Evolutionary conservation across 768 basidiomycete genomes (phyloP).

Genomic region (Lanmaoa rubissima): DNA sequence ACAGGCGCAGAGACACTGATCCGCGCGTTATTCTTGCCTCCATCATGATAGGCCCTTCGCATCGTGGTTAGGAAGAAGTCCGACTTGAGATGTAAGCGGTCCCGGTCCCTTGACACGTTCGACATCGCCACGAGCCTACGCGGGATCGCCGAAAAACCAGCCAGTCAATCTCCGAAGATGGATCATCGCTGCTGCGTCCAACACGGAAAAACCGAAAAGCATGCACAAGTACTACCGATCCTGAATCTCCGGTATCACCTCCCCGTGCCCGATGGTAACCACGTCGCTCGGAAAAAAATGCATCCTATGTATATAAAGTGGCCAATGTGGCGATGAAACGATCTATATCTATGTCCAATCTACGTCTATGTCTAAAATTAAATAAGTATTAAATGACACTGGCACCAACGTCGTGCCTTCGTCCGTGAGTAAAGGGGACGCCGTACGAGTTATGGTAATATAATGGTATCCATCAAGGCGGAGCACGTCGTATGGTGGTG

Average conservation of each 20-base stretch:
- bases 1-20: too few species aligned
- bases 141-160: too few species aligned
- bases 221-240: too few species aligned
- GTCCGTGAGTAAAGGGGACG: neutral
- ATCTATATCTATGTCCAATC: neutral
- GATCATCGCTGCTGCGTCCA: too few species aligned
- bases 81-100: too few species aligned
- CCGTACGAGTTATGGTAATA: neutral
- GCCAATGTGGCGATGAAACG: neutral
- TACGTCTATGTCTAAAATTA: neutral
- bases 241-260: neutral
- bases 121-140: too few species aligned
- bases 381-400: neutral
- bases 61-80: too few species aligned
- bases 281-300: neutral
- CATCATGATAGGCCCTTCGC: too few species aligned
- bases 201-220: too few species aligned
- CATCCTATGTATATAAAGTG: neutral
- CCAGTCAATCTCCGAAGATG: too few species aligned
- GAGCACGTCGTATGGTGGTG: neutral
- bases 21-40: too few species aligned
- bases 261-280: neutral
- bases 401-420: neutral
- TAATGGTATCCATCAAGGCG: neutral
- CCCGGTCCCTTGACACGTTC: too few species aligned